Base-by-base conservation (phyloP, 257 asterid genomes). In the Jasminum sambac region DNA sequence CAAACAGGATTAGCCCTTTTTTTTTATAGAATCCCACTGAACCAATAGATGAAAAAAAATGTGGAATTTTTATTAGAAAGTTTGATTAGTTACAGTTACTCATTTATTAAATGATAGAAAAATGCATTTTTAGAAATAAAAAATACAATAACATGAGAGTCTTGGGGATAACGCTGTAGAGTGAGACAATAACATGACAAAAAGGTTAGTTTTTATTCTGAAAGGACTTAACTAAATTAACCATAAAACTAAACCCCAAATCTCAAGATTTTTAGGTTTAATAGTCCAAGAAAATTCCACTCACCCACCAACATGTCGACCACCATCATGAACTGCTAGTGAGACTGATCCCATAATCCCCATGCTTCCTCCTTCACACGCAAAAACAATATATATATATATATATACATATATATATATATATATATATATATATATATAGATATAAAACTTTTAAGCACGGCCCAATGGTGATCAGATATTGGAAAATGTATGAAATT, bases 161-260 rank as follows among this genome's bases (percentile, higher is more conserved):
- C 96, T 94, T 94, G 96, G 98, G 98, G 87, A 94, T 94, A 76
- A 94, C 97, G 84, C 98, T 94, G 88, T 80, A 77, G 74, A 75
- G 80, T n/a, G 67, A 76, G 85, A 89, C 88, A 88, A 81, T 69
- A 85, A 86, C 81, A 90, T 66, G 97, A 88, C 91, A 86, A 90
- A 79, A 23, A 23, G 36, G 36, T 69, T 75, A 58, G 79, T 77
- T 69, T 52, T 83, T 72, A n/a, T 74, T 26, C 14, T n/a, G 65
- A 55, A 52, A 39, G 36, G 36, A 1, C 36, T 24, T 17, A 58
- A 37, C 39, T 72, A 71, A 41, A 30, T 2, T 41, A 39, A 37
- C 68, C 61, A 73, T 30, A 67, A 60, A 11, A 70, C 59, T 43
- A 50, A 4, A 17, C 42, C 40, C 66, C 60, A 57, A 8, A 19